phyloP scores from a whole-genome alignment of 225 moss, liverwort and hornwort species.

The Bryum argenteum region DNA sequence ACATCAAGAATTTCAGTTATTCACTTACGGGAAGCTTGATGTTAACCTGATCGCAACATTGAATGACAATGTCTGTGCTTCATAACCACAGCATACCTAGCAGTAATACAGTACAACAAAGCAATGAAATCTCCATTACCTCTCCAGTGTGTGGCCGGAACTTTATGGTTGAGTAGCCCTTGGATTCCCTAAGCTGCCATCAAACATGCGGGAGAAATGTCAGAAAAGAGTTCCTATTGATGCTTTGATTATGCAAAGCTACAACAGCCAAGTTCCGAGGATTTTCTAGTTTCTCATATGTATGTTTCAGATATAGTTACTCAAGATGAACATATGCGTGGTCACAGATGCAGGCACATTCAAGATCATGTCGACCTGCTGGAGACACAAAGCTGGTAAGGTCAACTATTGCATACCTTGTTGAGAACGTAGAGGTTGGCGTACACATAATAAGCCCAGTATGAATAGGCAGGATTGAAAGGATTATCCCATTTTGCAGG shows the following conservation, averaged over 20 bases:
- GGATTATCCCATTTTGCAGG: slow-evolving; percentile 94
- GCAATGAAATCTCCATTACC: slow-evolving; percentile 38
- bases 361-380: not conserved
- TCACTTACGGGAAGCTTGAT: not conserved
- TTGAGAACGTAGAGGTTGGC: slow-evolving; percentile 89
- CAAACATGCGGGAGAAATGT: slow-evolving; percentile 3
- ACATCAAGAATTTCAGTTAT: slow-evolving; percentile 6
- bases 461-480: slow-evolving; percentile 92
- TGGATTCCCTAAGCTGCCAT: slow-evolving; percentile 79
- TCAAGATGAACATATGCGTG: no score
- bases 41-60: not conserved
- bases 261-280: not conserved
- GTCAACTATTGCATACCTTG: slow-evolving; percentile 49
- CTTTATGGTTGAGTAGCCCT: slow-evolving; percentile 78
- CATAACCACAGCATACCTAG: not conserved
- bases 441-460: slow-evolving; percentile 96
- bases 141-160: slow-evolving; percentile 94
- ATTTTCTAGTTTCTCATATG: not conserved
- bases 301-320: no score
- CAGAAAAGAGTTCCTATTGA: slow-evolving; percentile 12
- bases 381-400: slow-evolving; percentile 2
- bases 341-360: not conserved
- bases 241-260: slow-evolving; percentile 3
- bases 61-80: not conserved
- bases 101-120: not conserved